Evolutionary conservation across 176 grass and related monocot species (phyloP).

Genomic region (Thalia dealbata): DNA sequence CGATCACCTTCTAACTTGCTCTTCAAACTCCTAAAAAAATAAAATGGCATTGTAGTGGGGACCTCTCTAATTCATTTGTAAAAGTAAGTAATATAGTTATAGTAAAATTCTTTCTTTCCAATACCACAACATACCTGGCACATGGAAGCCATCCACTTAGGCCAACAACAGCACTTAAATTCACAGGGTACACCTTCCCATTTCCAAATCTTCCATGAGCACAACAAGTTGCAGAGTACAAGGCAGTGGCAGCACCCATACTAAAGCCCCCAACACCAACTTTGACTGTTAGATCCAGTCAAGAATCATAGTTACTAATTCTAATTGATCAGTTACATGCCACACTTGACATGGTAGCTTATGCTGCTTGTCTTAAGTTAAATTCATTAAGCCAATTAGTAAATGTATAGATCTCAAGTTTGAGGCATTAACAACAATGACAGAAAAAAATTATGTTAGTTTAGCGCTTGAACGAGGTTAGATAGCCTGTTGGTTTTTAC

Average conservation of each 20-base stretch:
- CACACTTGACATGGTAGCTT: background rate
- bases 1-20: conserved; percentile 66
- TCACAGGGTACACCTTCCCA: conserved; percentile 76
- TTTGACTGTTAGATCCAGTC: conserved; percentile 48
- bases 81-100: background rate
- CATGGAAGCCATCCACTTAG: conserved; percentile 96
- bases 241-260: conserved; percentile 87
- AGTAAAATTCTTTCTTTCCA: conserved; percentile 8
- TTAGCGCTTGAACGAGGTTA: too few relatives aligned
- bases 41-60: conserved; percentile 1
- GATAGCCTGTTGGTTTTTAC: too few relatives aligned
- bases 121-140: conserved; percentile 47
- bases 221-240: conserved; percentile 89
- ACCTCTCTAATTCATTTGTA: background rate
- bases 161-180: conserved; percentile 56
- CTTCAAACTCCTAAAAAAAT: conserved; percentile 53
- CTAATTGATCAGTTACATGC: background rate
- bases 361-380: background rate
- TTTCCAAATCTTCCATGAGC: conserved; percentile 87
- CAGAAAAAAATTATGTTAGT: too few relatives aligned
- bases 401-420: background rate
- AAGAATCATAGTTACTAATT: conserved; percentile 9
- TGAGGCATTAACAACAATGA: too few relatives aligned
- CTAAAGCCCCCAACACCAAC: conserved; percentile 90
- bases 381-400: too few relatives aligned